phyloP scores from a whole-genome alignment of 208 protist species.

The Leishmania arabica region DNA sequence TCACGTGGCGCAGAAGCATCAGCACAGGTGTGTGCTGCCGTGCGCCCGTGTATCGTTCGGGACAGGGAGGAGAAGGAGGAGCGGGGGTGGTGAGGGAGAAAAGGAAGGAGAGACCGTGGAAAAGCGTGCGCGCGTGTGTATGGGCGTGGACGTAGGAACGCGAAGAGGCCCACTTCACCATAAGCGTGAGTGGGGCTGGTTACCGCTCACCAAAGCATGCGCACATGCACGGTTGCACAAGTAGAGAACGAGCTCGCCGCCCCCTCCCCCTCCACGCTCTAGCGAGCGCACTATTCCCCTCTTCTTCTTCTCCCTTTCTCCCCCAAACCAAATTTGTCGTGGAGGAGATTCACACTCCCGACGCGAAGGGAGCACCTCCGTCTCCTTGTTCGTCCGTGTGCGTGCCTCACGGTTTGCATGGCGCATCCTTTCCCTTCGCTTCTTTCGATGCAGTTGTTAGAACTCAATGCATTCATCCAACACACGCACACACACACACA shows the following conservation, averaged over 20 bases:
- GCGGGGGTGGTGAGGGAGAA: not conserved
- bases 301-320: not conserved
- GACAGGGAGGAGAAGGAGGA: not conserved
- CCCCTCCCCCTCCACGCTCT: not conserved
- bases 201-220: not conserved
- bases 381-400: not conserved
- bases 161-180: not conserved
- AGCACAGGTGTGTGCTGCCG: not conserved
- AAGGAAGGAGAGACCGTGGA: not conserved
- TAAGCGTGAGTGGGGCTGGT: not conserved
- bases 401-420: not conserved
- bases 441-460: not conserved
- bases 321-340: not conserved
- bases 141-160: not conserved
- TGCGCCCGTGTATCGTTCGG: not conserved
- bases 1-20: not conserved
- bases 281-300: not conserved
- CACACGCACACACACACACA: not conserved
- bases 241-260: not conserved
- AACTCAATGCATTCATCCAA: not conserved
- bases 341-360: not conserved
- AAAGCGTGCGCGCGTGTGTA: not conserved
- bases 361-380: not conserved
- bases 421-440: not conserved
- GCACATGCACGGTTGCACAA: not conserved